A percentile compares a stretch with the other conserved stretches of the same genome.
Conservation (phyloP, 345 rosid genomes). For the Dimocarpus longan region DNA sequence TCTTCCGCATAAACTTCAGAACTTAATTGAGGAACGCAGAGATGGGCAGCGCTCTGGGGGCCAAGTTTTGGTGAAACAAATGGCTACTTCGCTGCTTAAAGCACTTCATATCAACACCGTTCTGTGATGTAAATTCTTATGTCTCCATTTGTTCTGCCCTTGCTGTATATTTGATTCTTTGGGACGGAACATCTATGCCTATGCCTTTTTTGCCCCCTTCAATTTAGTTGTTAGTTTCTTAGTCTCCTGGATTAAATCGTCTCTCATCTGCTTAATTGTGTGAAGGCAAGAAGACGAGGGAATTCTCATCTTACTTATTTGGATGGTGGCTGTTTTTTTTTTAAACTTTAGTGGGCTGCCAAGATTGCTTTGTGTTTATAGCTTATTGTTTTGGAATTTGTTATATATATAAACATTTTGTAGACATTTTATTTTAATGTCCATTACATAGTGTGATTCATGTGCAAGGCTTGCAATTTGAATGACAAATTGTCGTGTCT, state of each 20-base stretch:
- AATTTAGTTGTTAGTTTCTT: not conserved
- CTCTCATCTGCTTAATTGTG: slow-evolving; percentile 2
- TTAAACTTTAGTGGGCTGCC: not conserved
- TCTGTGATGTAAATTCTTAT: slow-evolving; percentile 44
- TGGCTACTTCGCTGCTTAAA: slow-evolving; percentile 96
- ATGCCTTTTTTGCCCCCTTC: not conserved
- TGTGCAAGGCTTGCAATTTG: slow-evolving; percentile 33
- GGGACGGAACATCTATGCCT: slow-evolving; percentile 6
- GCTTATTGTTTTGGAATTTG: not conserved
- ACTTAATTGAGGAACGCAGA: slow-evolving; percentile 92
- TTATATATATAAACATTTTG: not conserved
- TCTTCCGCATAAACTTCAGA: slow-evolving; percentile 80
- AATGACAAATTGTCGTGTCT: no score
- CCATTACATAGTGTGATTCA: not conserved
- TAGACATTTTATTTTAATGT: not conserved
- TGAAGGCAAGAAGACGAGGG: not conserved
- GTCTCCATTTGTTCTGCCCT: not conserved
- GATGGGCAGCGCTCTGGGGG: slow-evolving; percentile 97
- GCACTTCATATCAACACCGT: slow-evolving; percentile 95
- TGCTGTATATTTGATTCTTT: slow-evolving; percentile 25
- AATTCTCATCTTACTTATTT: not conserved
- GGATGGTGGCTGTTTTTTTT: slow-evolving; percentile 15
- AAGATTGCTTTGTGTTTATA: not conserved
- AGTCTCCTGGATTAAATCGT: not conserved
- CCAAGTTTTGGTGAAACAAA: slow-evolving; percentile 93